Evolutionary conservation across 345 rosid genomes (phyloP), one percentile per base, ranked within the genome.

Genomic region (Iberis pinnata): DNA sequence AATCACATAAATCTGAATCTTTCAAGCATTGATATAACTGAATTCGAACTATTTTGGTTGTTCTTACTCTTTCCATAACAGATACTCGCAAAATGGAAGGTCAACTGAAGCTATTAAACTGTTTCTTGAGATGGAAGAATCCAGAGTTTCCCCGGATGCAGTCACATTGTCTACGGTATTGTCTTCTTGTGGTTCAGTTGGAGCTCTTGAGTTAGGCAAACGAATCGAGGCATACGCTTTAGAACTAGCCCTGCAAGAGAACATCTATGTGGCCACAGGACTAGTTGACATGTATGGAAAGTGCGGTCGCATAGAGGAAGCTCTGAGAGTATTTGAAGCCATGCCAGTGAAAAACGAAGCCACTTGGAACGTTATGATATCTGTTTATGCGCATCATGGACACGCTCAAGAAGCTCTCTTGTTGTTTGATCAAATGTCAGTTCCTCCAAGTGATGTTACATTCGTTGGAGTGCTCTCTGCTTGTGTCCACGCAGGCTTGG

Each of bases 331-430:
- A 68, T 89, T 89, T 52, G 80, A 80, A 67, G 66, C 52, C 48
- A 82, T 81, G 81, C 78, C 83, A 22, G 53, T 56, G 27, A 89
- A 75, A 74, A 89, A 83, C 64, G 86, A 81, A 70, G 94, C 79
- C 45, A 76, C 97, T 11, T 89, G 95, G 97, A 89, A 86, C 61
- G 82, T 83, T 37, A 86, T 83, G 94, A 86, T 89, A 67, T 75
- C 80, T 1, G 86, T 90, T 32, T 70, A 83, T 64, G 95, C 94
- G 27, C 82, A 77, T 53, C 83, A 86, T 56, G 97, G 97, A 56
- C 75, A 52, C 40, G 76, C 90, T 29, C 52, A 49, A 24, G 86
- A 86, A 65, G 87, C 95, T 4, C 68, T 86, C 40, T 72, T 68
- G 36, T 67, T 89, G 12, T 86, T 86, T 52, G 58, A 78, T 51